Conservation (phyloP, 305 asterid genomes). For the Andrographis paniculata region DNA sequence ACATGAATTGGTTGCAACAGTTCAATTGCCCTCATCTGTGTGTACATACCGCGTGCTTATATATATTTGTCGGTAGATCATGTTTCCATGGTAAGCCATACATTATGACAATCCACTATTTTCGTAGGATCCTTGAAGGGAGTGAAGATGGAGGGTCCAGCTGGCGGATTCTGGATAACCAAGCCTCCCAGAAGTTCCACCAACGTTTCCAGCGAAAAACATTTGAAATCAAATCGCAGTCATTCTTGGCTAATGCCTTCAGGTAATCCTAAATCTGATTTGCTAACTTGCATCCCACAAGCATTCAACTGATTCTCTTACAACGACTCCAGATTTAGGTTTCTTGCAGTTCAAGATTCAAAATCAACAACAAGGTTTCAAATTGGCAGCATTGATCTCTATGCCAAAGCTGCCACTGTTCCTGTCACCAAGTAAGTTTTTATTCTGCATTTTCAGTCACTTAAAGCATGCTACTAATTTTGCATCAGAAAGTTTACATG, state of each 20-base stretch:
- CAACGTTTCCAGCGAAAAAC: conserved; percentile 70
- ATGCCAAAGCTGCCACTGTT: conserved; percentile 22
- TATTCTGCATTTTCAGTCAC: not conserved
- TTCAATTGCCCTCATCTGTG: too few species aligned
- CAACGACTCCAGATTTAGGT: conserved; percentile 54
- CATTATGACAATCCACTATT: conserved; percentile 13
- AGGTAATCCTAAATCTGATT: conserved; percentile 35
- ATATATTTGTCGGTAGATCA: not conserved
- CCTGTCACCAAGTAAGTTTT: conserved; percentile 12
- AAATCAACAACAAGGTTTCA: conserved; percentile 72
- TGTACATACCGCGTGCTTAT: not conserved
- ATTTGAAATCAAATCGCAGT: conserved; percentile 34
- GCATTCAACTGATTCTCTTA: not conserved
- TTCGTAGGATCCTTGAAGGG: conserved; percentile 83
- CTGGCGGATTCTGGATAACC: conserved; percentile 70
- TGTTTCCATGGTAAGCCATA: conserved; percentile 8
- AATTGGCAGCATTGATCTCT: conserved; percentile 87
- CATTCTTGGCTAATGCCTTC: conserved; percentile 72
- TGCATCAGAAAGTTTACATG: not conserved
- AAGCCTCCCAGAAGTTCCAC: conserved; percentile 54
- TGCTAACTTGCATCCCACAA: not conserved
- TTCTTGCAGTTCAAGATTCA: conserved; percentile 54
- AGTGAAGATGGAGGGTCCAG: conserved; percentile 73
- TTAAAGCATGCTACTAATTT: not conserved
- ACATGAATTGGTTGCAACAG: too few species aligned